Evolutionary conservation across 768 basidiomycete genomes (phyloP), one percentile per base, ranked within the genome.

Genomic region (Sistotremastrum suecicum): DNA sequence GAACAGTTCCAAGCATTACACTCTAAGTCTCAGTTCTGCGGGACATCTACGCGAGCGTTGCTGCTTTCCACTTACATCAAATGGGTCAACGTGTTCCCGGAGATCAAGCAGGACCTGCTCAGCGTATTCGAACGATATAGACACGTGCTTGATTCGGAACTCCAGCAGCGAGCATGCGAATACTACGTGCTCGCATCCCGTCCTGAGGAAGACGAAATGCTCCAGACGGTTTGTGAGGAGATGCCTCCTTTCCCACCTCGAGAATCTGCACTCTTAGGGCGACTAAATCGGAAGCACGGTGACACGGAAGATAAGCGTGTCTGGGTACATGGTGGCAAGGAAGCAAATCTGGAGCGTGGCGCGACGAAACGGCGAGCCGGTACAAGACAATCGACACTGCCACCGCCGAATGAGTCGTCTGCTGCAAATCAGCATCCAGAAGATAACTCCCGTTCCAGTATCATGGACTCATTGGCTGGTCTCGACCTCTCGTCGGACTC

Each of bases 51-150:
- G 5, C 78, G 94, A 34, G 83, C 92, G 0, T 71, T 99, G 32
- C 76, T 99, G 30, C 70, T 99, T 34, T 94, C 95, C 7, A 97
- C 95, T 1, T 99, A 99, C 60, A 83, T 97, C 68, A 99, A 99
- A 74, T 98, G 94, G 94, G 90, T 95, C 51, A 99, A 99, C 60
- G 87, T 99, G 47, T 99, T 98, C 63, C 95, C 95, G 12, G 95
- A 99, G 62, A 95, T 99, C 65, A 95, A 92, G 55, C 74, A 81
- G 5, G 91, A 97, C 53, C 76, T 99, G 31, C 56, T 97, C 59
- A 85, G 82, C 60, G 89, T 98, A 54, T 95, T 99, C 54, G 91
- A 97, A 55, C 87, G 91, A 10, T 98, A 95, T 58, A 80, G 90
- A n/a, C 89, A 94, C 56, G 88, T 97, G 39, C 77, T 99, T 9